Percentiles rank a stretch among this genome's conserved stretches.
These are phyloP conservation scores for Talaromyces trachyspermus DNA, from an alignment of 495 filamentous ascomycete genomes.

Conservation along the genomic window DNA sequence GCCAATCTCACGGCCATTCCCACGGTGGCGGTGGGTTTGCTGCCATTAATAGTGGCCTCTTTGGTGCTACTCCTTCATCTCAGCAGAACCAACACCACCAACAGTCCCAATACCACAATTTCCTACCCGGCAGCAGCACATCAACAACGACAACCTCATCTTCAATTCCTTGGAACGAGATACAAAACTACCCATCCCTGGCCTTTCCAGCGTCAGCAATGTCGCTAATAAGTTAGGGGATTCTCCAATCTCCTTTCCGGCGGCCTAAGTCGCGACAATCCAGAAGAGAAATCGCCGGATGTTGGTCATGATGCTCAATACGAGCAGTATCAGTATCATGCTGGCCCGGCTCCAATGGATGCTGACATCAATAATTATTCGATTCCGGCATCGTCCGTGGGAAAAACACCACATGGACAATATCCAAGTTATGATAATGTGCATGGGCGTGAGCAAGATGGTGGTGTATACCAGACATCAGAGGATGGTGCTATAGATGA, in stretches of 20 bases:
- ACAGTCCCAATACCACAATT: constrained; percentile 13
- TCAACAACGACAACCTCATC: constrained; percentile 12
- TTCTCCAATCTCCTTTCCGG: constrained; percentile 38
- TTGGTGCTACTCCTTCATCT: constrained; percentile 15
- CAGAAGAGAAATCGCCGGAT: constrained; percentile 8
- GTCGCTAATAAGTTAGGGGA: constrained; percentile 29
- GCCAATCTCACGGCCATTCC: constrained; percentile 27
- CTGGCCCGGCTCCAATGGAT: neutral
- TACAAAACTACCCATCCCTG: constrained; percentile 37
- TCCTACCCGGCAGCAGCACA: neutral
- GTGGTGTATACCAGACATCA: neutral
- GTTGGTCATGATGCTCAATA: neutral
- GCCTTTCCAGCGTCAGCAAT: constrained; percentile 32
- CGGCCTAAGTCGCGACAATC: constrained; percentile 19
- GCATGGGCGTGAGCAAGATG: constrained; percentile 2
- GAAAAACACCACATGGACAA: neutral
- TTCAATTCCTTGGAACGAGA: constrained; percentile 28
- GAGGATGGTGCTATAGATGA: neutral
- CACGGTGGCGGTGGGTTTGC: constrained; percentile 24
- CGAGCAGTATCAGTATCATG: constrained; percentile 1
- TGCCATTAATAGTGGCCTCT: constrained; percentile 18
- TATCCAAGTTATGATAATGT: neutral
- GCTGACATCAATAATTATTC: no score
- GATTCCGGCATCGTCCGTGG: no score
- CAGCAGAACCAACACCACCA: constrained; percentile 17